These are phyloP conservation scores for Phytophthora rubi DNA, from an alignment of 352 stramenopile genomes.

Conservation along the genomic window DNA sequence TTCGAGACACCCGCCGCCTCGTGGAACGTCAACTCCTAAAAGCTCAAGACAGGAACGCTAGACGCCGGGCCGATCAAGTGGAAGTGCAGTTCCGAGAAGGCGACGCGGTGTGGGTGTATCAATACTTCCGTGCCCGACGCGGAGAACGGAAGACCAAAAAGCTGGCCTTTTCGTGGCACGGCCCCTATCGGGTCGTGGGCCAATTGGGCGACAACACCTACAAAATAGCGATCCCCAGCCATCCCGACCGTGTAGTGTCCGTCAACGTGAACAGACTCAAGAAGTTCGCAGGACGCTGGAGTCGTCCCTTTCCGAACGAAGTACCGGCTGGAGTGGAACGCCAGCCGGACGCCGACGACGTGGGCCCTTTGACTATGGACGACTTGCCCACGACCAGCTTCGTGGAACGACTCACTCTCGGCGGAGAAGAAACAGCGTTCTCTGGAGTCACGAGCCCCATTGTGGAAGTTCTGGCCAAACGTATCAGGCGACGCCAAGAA, in stretches of 20 bases:
- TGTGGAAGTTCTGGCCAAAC: not conserved
- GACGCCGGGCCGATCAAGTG: not conserved
- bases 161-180: slow-evolving; percentile 17
- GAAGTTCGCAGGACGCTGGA: not conserved
- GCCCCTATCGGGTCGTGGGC: not conserved
- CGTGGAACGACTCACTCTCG: not conserved
- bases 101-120: slow-evolving; percentile 7
- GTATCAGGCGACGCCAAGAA: not conserved
- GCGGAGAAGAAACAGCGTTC: not conserved
- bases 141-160: slow-evolving; percentile 2
- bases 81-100: not conserved
- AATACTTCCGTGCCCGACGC: slow-evolving; percentile 1
- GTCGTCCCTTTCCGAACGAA: not conserved
- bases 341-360: not conserved
- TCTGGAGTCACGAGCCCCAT: not conserved
- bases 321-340: not conserved
- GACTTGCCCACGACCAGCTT: not conserved
- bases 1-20: not conserved
- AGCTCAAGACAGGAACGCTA: not conserved
- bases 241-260: not conserved
- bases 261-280: slow-evolving; percentile 8
- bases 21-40: slow-evolving; percentile 16
- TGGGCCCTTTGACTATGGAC: not conserved
- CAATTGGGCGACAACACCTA: not conserved
- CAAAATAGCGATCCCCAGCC: not conserved